Base-by-base conservation (phyloP, 164 flowering plant species). In the Akebia trifoliata region DNA sequence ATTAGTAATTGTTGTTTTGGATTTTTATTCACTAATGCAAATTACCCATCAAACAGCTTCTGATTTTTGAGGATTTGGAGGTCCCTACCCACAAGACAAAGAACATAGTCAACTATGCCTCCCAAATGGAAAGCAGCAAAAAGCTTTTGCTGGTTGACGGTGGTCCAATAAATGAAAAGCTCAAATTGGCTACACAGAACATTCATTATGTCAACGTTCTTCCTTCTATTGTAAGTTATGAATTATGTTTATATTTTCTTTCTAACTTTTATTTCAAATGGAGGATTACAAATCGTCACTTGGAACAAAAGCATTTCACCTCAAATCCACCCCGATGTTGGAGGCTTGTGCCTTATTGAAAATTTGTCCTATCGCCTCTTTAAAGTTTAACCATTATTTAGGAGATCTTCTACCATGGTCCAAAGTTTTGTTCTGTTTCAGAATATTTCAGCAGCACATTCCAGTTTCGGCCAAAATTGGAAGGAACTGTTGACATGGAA, bases 11-110 rank as follows among this genome's bases (percentile, higher is more conserved):
- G 6, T 43, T 12, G 18, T 17, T 26, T 25, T 22, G 38, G 32
- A 15, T 22, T 25, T 7, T 17, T 34, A 11, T 34, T 5, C 8
- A 17, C 25, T 8, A 47, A 20, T 34, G 9, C 34, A n/a, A 14
- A 62, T 47, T 28, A 26, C n/a, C 14, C 4, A 14, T 22, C 55
- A 4, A 61, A 45, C 94, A 93, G 98, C 90, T 93, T 40, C 28
- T 83, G 59, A 69, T 93, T 32, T 93, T 90, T 67, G 97, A 93
- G 24, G 85, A 93, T 75, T 64, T 93, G 69, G 86, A 79, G 59
- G 56, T 87, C 48, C 85, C 90, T 1, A 69, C 86, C 10, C 98
- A 93, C 74, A 93, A 93, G 77, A 93, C 97, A n/a, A 93, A 90
- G 77, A 76, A 84, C 71, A 81, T 93, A 49, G 95, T 83, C 50